phyloP scores from a whole-genome alignment of 805 yeast species.

The Candida gorgasii region DNA sequence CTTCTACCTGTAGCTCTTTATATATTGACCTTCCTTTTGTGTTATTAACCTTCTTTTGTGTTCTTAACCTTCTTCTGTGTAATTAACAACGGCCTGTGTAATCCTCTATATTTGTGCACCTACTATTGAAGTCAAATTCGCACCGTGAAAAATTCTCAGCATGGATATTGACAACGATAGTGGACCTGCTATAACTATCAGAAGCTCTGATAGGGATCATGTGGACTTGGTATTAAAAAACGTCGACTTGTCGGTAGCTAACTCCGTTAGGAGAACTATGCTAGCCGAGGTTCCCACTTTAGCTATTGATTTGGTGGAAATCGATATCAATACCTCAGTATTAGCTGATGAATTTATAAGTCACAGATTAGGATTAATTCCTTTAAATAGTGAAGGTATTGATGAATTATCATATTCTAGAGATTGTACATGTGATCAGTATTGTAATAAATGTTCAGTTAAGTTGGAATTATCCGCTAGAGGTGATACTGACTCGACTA shows the following conservation, averaged over 20 bases:
- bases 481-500: slow-evolving; percentile 84
- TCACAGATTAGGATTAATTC: slow-evolving; percentile 91
- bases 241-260: slow-evolving; percentile 88
- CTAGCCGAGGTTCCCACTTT: slow-evolving; percentile 95
- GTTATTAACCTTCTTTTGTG: too few relatives aligned
- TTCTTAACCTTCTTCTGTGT: too few relatives aligned
- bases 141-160: slow-evolving; percentile 12
- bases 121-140: slow-evolving; percentile 1
- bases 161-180: slow-evolving; percentile 31
- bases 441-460: slow-evolving; percentile 94
- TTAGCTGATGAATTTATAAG: slow-evolving; percentile 96
- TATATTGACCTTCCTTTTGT: too few relatives aligned
- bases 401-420: slow-evolving; percentile 84
- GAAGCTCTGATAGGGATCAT: slow-evolving; percentile 80
- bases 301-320: slow-evolving; percentile 94
- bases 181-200: slow-evolving; percentile 84
- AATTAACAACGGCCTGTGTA: too few relatives aligned
- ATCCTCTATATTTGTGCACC: too few relatives aligned
- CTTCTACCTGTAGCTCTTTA: too few relatives aligned
- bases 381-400: slow-evolving; percentile 80
- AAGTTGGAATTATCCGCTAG: slow-evolving; percentile 82
- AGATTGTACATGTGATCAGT: slow-evolving; percentile 97
- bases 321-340: slow-evolving; percentile 89
- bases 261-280: slow-evolving; percentile 88
- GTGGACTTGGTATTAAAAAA: slow-evolving; percentile 88